Base-by-base conservation (phyloP, 441 rosid genomes). In the Omphalea diandra region DNA sequence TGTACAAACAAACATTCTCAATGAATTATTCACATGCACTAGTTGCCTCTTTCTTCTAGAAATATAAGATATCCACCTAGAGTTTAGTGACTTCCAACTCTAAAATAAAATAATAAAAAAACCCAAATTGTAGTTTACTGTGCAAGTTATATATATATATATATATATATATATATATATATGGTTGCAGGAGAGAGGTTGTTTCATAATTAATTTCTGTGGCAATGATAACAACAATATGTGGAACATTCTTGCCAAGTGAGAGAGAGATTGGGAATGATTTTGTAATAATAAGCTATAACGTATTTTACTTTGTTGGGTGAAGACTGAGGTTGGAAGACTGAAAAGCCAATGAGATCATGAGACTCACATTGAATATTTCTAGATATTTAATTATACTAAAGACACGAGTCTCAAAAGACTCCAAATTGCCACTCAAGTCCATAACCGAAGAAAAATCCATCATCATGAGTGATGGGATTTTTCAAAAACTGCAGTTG, bases 391-490 rank as follows among this genome's bases (percentile, higher is more conserved):
- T 36, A 8, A 8, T 36, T 40, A 59, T 10, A 36, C 35, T 5
- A 68, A 73, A 70, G 78, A 76, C 84, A 80, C 67, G 27, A 70
- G 43, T 57, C 84, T 83, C 83, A 83, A 83, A 83, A 83, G 84
- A 75, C 79, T 77, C 77, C 74, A 71, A 76, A 70, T 61, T 77
- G 70, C 67, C 74, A 44, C 68, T 74, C 67, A 59, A 79, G 75
- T 53, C 81, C 73, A 73, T 24, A 73, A 46, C 70, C 27, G 43
- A 76, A 72, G 46, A 15, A 44, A 0, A 2, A 40, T 24, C 17
- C 68, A 71, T 63, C n/a, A 47, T 47, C 8, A 74, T 73, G 69
- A 70, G 4, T 36, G 53, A 63, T 76, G 1, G 57, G 43, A 79
- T 68, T 26, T n/a, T 74, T 55, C 22, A 59, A 0, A 6, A 49